Percentiles rank a stretch among this genome's conserved stretches.
phyloP scores from a whole-genome alignment of 176 grass and related monocot genomes.

The Triticum urartu region DNA sequence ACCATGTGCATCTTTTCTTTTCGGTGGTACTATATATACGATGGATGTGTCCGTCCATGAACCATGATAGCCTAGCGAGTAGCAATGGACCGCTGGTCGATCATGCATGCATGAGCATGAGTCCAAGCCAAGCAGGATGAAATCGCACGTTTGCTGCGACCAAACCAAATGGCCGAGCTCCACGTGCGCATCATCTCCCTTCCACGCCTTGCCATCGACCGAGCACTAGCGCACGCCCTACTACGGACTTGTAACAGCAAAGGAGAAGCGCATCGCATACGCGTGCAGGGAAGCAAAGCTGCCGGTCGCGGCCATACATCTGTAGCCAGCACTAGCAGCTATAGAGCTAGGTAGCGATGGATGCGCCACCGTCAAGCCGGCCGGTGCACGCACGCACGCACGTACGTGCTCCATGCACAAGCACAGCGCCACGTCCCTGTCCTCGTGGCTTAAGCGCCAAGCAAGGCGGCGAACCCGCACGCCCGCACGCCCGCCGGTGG shows the following conservation, averaged over 20 bases:
- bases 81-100: not conserved
- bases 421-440: not conserved
- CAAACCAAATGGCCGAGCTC: conserved; percentile 10
- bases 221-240: too few species aligned
- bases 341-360: not conserved
- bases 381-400: not conserved
- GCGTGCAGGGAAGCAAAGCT: not conserved
- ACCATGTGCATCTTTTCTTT: not conserved
- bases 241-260: too few species aligned
- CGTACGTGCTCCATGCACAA: not conserved
- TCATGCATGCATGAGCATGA: not conserved
- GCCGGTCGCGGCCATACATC: not conserved
- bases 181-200: conserved; percentile 12
- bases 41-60: not conserved
- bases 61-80: not conserved
- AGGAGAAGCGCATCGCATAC: too few species aligned
- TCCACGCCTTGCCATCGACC: not conserved
- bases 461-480: not conserved
- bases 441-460: conserved; percentile 21
- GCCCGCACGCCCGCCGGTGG: not conserved
- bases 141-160: not conserved
- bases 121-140: not conserved
- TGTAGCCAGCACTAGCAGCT: not conserved
- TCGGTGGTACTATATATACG: not conserved
- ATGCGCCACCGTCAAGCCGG: not conserved